Base-by-base conservation (phyloP, 139 green algal genomes). In the Volvox africanus region DNA sequence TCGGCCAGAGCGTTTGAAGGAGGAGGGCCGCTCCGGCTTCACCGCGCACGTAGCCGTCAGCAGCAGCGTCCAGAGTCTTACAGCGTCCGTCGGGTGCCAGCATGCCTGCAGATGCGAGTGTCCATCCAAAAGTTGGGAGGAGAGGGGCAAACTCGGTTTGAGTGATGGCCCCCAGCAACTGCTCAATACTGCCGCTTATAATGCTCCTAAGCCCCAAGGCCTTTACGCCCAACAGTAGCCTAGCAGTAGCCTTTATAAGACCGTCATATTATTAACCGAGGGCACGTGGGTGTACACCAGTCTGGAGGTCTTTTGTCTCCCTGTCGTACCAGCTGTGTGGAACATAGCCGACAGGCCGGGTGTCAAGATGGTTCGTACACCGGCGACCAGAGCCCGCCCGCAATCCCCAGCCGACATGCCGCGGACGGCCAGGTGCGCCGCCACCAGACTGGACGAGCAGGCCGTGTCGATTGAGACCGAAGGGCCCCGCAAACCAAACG, bases 31-130 rank as follows among this genome's bases (percentile, higher is more conserved):
- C 93, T 0, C 94, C 93, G 1, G 95, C 97, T 85, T 98, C 97
- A 37, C 88, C 94, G 1, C 97, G 92, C 21, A 96, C 96, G 62
- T 99, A 99, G 20, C 97, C 97, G 82, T 99, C 95, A 24, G 96
- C 97, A 11, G 94, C 89, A 11, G 90, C 92, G 68, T 97, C 96
- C 84, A 98, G 94, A 0, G 97, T 98, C 92, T 98, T 98, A 94
- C 97, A 98, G 77, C 97, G 94, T 19, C 96, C 97, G 30, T 97
- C 96, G 13, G 91, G 91, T 0, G 96, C 50, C 50, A 98, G 94
- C 97, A 99, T 98, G 78, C 96, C 96, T 37, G 96, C 93, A 55
- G 44, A 55, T 55, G 44, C 9, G 44, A 55, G 44, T 55, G 44
- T 9, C 44, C 44, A 55, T 5, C 44, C 44, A 9, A 9, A 9